A percentile compares a stretch with the other conserved stretches of the same genome.
Conservation (phyloP, 2,329 filamentous ascomycete genomes). For the Penicillium decumbens region DNA sequence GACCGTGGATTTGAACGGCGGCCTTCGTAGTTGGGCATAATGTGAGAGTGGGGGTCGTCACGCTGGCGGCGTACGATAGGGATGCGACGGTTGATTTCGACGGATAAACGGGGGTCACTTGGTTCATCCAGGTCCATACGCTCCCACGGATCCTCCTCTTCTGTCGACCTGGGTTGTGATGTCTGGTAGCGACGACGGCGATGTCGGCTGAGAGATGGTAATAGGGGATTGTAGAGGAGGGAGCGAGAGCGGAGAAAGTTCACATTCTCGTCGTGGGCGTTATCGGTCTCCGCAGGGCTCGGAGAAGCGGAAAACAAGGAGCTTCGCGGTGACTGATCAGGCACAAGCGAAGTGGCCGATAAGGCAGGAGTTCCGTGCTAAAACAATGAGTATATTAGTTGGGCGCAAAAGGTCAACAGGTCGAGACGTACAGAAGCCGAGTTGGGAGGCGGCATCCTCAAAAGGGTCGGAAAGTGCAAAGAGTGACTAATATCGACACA, state of each 20-base stretch:
- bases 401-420: background rate
- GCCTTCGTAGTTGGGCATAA: constrained; percentile 51
- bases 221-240: constrained; percentile 24
- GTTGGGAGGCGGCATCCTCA: constrained; percentile 42
- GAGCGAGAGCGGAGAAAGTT: constrained; percentile 47
- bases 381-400: constrained; percentile 1
- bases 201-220: constrained; percentile 27
- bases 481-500: constrained; percentile 1
- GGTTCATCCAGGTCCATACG: constrained; percentile 37
- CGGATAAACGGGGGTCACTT: constrained; percentile 24
- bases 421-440: constrained; percentile 39
- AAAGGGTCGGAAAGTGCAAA: constrained; percentile 16
- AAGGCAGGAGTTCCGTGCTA: constrained; percentile 26
- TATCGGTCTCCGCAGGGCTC: constrained; percentile 43
- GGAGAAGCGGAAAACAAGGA: constrained; percentile 49
- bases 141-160: constrained; percentile 25
- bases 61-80: constrained; percentile 34
- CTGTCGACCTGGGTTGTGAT: constrained; percentile 19
- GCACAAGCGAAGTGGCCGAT: constrained; percentile 21
- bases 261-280: constrained; percentile 48
- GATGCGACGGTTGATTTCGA: constrained; percentile 43
- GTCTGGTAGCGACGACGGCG: constrained; percentile 31
- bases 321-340: constrained; percentile 41
- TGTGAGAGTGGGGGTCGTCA: constrained; percentile 43
- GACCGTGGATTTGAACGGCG: constrained; percentile 51